Evolutionary conservation across 768 basidiomycete species (phyloP).

Genomic region (Boletales sp.): DNA sequence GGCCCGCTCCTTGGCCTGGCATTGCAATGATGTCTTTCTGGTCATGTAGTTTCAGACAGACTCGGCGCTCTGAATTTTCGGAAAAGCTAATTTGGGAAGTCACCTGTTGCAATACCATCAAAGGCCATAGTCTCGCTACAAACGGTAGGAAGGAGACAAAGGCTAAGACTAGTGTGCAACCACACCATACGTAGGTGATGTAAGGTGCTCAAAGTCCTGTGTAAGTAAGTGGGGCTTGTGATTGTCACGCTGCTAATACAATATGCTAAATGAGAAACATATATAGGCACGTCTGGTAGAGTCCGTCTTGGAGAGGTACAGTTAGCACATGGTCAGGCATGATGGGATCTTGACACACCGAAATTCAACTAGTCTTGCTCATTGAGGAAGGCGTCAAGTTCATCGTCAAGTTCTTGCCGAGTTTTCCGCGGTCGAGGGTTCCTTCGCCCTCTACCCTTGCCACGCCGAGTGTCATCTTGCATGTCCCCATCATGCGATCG

Average conservation of each 20-base stretch:
- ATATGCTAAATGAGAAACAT: constrained; percentile 1
- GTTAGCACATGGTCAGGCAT: constrained; percentile 4
- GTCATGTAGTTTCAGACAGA: constrained; percentile 1
- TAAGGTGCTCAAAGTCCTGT: background rate
- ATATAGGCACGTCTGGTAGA: background rate
- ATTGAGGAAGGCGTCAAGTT: constrained; percentile 75
- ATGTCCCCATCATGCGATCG: constrained; percentile 21
- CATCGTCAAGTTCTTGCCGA: constrained; percentile 77
- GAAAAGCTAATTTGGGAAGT: constrained; percentile 5
- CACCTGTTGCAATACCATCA: background rate
- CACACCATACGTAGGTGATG: background rate
- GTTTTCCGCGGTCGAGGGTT: constrained; percentile 49
- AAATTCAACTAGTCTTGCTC: constrained; percentile 35
- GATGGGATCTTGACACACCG: constrained; percentile 5
- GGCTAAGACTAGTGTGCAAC: background rate
- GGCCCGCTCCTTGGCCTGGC: background rate
- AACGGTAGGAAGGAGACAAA: no score
- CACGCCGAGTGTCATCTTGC: constrained; percentile 23
- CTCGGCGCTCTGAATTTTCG: background rate
- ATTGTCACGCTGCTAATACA: background rate
- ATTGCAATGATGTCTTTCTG: background rate
- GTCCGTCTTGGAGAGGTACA: background rate
- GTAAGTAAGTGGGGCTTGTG: background rate
- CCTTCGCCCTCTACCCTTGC: constrained; percentile 36
- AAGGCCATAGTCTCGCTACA: no score